phyloP scores from a whole-genome alignment of 1,284 basidiomycete species.

The Heterobasidion occidentale region DNA sequence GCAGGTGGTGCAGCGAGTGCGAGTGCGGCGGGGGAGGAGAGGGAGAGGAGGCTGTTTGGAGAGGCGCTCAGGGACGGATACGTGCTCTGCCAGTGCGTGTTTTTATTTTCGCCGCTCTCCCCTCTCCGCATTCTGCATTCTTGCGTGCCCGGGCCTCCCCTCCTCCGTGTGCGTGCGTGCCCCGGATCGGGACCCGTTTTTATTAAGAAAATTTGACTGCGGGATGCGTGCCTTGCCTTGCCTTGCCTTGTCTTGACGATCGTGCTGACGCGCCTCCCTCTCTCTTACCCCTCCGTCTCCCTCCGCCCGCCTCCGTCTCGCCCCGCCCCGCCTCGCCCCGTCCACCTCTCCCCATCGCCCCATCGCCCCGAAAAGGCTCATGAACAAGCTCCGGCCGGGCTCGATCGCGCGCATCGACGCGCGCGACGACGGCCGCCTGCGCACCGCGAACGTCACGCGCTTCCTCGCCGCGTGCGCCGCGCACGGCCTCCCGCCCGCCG shows the following conservation, averaged over 20 bases:
- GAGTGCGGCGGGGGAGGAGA: conserved; percentile 51
- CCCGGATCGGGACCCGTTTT: background rate
- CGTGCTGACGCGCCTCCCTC: background rate
- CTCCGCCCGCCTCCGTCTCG: background rate
- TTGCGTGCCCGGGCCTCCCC: background rate
- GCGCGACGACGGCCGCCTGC: conserved; percentile 59
- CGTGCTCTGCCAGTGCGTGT: conserved; percentile 78
- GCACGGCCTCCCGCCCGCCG: conserved; percentile 51
- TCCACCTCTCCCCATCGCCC: too few relatives aligned
- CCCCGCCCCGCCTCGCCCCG: too few relatives aligned
- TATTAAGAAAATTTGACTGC: background rate
- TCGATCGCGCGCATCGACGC: conserved; percentile 56
- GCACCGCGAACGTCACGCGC: conserved; percentile 61
- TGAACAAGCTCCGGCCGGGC: conserved; percentile 64
- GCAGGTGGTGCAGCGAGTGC: conserved; percentile 33
- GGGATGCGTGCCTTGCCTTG: background rate
- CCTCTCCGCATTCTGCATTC: conserved; percentile 8
- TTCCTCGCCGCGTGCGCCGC: conserved; percentile 67
- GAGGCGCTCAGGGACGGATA: conserved; percentile 78
- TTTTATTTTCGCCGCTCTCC: background rate
- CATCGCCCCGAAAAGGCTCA: conserved; percentile 54
- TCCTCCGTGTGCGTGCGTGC: background rate
- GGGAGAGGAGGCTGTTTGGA: conserved; percentile 63
- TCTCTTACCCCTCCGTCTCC: background rate
- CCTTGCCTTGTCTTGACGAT: background rate